Base-by-base conservation (phyloP, 192 early-diverging fungal species). In the Backusella liffmaniae region DNA sequence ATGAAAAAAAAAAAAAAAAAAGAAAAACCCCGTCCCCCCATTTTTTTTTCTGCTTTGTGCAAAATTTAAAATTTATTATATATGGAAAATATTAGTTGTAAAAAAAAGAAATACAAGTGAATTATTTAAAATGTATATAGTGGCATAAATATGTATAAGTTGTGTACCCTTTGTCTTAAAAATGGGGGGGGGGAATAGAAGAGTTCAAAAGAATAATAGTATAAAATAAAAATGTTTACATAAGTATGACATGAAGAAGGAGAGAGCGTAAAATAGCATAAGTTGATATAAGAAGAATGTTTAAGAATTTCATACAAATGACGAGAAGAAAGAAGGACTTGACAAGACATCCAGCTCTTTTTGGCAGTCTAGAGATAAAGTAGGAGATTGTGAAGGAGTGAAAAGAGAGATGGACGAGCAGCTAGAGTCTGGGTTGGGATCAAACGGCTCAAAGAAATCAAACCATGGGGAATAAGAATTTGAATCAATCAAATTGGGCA, bases 361-460 rank as follows among this genome's bases (percentile, higher is more conserved):
- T 36, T 67, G 66, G 66, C 15, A 67, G 66, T 36, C 35, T 35
- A 67, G 16, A 7, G 66, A 71, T 46, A 29, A 49, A 26, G 70
- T 44, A 32, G 70, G 70, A 16, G 70, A 71, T 29, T 71, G 44
- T 8, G 42, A 46, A 46, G 70, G 70, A 71, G 70, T 49, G 70
- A 71, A 42, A 6, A 46, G 39, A 30, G 70, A 71, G 21, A 41
- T 39, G 16, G 70, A 44, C 16, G 70, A 71, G 44, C 70, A 71
- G 21, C 39, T 71, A 0, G 70, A 29, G 7, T 21, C 42, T 15
- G 70, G 42, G 30, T 62, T 62, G 3, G 70, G 5, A 13, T 71
- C 70, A 18, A 49, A 44, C 5, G 41, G 26, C 10, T 71, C 70
- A 44, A 71, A 71, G 21, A 29, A 42, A 41, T 71, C 44, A 1